Conservation (phyloP, 2,329 filamentous ascomycete genomes). For the Pyrenophora graminea region DNA sequence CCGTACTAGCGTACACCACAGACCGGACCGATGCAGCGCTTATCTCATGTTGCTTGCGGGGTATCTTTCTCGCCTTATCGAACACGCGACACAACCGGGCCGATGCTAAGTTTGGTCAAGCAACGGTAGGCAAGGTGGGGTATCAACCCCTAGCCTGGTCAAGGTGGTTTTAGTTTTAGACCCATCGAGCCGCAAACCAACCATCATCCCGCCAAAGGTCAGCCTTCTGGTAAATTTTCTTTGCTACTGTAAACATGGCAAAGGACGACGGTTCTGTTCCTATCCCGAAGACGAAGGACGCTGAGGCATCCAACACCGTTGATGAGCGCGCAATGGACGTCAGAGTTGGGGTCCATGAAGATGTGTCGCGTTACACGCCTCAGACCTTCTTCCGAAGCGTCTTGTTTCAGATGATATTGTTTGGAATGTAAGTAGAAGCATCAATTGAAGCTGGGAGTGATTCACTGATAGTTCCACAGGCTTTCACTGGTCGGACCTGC, state of each 20-base stretch:
- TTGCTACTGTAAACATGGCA: neutral
- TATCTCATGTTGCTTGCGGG: constrained; percentile 6
- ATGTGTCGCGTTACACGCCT: constrained; percentile 1
- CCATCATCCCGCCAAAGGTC: too few relatives aligned
- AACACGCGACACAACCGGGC: neutral
- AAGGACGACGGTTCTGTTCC: neutral
- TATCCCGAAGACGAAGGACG: too few relatives aligned
- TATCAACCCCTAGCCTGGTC: too few relatives aligned
- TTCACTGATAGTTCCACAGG: neutral
- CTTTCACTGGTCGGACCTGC: constrained; percentile 15
- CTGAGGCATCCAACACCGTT: neutral
- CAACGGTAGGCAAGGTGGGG: too few relatives aligned
- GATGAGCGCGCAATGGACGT: neutral
- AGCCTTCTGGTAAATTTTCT: too few relatives aligned
- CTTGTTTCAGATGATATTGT: constrained; percentile 16
- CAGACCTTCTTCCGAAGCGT: constrained; percentile 10
- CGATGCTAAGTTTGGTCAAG: too few relatives aligned
- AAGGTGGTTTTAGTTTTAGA: too few relatives aligned
- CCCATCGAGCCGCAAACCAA: too few relatives aligned
- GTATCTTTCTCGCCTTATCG: neutral
- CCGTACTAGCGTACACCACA: neutral
- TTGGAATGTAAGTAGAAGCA: constrained; percentile 8
- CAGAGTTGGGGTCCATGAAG: constrained; percentile 5
- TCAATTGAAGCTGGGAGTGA: too few relatives aligned
- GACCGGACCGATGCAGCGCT: constrained; percentile 7